A percentile compares a stretch with the other conserved stretches of the same genome.
phyloP scores from a whole-genome alignment of 768 basidiomycete species.

The Lepiota subincarnata region DNA sequence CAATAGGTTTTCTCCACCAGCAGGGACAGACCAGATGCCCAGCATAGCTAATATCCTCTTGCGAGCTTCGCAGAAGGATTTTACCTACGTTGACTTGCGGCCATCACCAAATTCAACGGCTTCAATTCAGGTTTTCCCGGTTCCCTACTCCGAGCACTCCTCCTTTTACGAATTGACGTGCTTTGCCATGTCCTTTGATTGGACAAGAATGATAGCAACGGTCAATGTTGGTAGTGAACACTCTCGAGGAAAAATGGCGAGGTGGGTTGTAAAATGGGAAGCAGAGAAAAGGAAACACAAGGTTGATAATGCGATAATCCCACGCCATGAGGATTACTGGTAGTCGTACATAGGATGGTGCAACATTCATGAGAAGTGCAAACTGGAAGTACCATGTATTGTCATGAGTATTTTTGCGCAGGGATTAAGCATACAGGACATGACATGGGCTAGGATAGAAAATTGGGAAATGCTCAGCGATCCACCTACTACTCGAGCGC shows the following conservation, averaged over 20 bases:
- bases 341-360: conserved; percentile 20
- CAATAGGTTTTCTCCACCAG: conserved; percentile 59
- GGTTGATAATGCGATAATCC: conserved; percentile 31
- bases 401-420: conserved; percentile 19
- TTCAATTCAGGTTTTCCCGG: conserved; percentile 69
- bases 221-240: conserved; percentile 79
- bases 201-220: conserved; percentile 90
- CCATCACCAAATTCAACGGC: conserved; percentile 69
- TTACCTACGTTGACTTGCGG: conserved; percentile 65
- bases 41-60: conserved; percentile 68
- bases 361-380: conserved; percentile 3
- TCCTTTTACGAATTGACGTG: conserved; percentile 95
- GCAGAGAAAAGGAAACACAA: conserved; percentile 63
- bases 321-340: conserved; percentile 48
- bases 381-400: conserved; percentile 26
- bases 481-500: conserved; percentile 58
- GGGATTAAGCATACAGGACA: conserved; percentile 38
- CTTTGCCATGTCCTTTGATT: conserved; percentile 86
- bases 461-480: conserved; percentile 15
- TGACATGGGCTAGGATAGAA: conserved; percentile 31
- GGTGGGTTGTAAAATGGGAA: conserved; percentile 90
- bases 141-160: conserved; percentile 94
- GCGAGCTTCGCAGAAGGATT: conserved; percentile 59
- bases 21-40: conserved; percentile 58
- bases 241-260: conserved; percentile 79